Percentiles rank a stretch among this genome's conserved stretches.
phyloP scores from a whole-genome alignment of 345 rosid genomes.

The Lepidium sativum region DNA sequence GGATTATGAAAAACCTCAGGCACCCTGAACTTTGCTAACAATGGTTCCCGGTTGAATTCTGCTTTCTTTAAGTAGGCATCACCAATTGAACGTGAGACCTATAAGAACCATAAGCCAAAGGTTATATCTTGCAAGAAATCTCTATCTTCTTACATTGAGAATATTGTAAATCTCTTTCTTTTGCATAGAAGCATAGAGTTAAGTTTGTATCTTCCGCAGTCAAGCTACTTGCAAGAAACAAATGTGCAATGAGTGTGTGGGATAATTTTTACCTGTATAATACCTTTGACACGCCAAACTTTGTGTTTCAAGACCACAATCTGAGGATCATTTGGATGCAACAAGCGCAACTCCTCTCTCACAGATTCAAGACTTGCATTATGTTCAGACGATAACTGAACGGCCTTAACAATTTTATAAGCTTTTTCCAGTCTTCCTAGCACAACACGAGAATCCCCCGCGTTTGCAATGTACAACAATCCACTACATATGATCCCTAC shows the following conservation, averaged over 20 bases:
- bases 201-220: no score
- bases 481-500: conserved; percentile 52
- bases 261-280: conserved; percentile 40
- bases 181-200: neutral
- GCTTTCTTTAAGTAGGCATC: conserved; percentile 33
- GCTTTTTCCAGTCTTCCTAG: conserved; percentile 40
- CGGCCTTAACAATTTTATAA: conserved; percentile 33
- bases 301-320: conserved; percentile 50
- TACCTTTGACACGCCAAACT: conserved; percentile 56
- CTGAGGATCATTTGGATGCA: conserved; percentile 57
- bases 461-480: conserved; percentile 44
- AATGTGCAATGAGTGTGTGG: neutral
- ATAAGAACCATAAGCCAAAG: neutral
- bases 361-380: conserved; percentile 50
- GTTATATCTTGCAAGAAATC: neutral
- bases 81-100: conserved; percentile 33
- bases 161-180: neutral
- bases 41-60: conserved; percentile 29
- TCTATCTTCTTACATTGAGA: neutral
- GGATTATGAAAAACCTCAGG: conserved; percentile 22
- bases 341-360: conserved; percentile 42
- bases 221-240: neutral
- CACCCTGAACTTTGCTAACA: conserved; percentile 28
- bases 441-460: conserved; percentile 52
- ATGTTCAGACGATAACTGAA: conserved; percentile 47